Evolutionary conservation across 306 rosid genomes (phyloP).

Genomic region (Prunus padus): DNA sequence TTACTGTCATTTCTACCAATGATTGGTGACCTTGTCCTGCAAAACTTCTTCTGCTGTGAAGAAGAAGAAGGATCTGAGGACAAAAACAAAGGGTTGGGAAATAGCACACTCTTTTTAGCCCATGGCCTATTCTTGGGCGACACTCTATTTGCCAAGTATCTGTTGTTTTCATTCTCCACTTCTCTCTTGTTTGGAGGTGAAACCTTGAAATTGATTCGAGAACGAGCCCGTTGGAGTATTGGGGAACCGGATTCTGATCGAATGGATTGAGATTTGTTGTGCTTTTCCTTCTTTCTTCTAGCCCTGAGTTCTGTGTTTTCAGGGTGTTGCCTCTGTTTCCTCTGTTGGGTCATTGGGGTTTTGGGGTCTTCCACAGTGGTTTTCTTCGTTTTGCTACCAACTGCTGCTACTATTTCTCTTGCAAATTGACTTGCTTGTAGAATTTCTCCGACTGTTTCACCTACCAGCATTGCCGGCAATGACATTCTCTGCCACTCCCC

Average conservation of each 20-base stretch:
- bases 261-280: constrained; percentile 36
- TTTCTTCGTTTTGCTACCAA: constrained; percentile 34
- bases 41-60: constrained; percentile 53
- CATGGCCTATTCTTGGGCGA: constrained; percentile 85
- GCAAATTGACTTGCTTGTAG: constrained; percentile 84
- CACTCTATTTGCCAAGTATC: constrained; percentile 68
- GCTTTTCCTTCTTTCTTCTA: constrained; percentile 87
- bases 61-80: constrained; percentile 33
- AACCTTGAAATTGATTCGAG: constrained; percentile 79
- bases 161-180: constrained; percentile 49
- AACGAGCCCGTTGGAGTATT: constrained; percentile 63
- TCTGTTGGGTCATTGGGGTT: constrained; percentile 61
- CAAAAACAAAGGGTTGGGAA: constrained; percentile 89
- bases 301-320: constrained; percentile 71
- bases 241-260: constrained; percentile 44
- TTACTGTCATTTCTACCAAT: constrained; percentile 40
- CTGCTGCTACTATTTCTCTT: constrained; percentile 63
- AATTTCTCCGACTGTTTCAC: constrained; percentile 86
- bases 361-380: constrained; percentile 56
- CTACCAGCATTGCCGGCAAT: constrained; percentile 89
- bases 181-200: constrained; percentile 81
- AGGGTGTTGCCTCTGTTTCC: constrained; percentile 40
- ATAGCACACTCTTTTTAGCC: constrained; percentile 81
- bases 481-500: constrained; percentile 93
- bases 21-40: constrained; percentile 72